A percentile compares a stretch with the other conserved stretches of the same genome.
Conservation (phyloP, 75 land plant species). For the Pseudotsuga menziesii region DNA sequence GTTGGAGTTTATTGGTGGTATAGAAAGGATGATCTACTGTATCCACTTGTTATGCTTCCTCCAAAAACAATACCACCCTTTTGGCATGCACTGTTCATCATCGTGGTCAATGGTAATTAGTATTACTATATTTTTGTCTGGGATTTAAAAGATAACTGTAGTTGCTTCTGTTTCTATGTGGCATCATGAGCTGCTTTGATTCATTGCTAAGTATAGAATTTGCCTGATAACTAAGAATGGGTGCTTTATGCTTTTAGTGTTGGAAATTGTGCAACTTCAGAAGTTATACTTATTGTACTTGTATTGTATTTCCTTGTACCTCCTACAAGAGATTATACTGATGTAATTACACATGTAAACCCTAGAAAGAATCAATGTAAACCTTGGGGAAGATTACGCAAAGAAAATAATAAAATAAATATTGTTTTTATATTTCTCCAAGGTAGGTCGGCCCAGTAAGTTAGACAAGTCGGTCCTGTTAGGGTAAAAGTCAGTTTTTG, state of each 20-base stretch:
- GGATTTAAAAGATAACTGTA: background rate
- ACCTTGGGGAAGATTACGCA: too few relatives aligned
- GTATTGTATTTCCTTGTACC: too few relatives aligned
- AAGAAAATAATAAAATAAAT: too few relatives aligned
- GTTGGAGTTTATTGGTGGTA: constrained; percentile 84
- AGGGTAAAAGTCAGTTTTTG: too few relatives aligned
- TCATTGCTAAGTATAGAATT: background rate
- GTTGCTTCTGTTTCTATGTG: background rate
- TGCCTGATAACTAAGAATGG: background rate
- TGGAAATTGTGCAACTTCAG: too few relatives aligned
- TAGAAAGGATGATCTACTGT: constrained; percentile 56
- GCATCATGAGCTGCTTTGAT: background rate
- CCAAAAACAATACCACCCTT: constrained; percentile 76
- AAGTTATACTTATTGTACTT: too few relatives aligned
- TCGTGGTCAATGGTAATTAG: constrained; percentile 78
- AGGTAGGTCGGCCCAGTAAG: too few relatives aligned
- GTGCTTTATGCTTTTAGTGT: background rate
- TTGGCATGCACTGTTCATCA: constrained; percentile 91
- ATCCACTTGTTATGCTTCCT: constrained; percentile 68
- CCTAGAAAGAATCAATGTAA: too few relatives aligned
- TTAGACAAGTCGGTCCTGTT: too few relatives aligned
- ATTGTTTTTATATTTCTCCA: too few relatives aligned
- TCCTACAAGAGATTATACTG: too few relatives aligned
- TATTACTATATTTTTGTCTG: background rate
- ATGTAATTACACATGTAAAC: too few relatives aligned